Evolutionary conservation across 1,284 basidiomycete species (phyloP), one percentile per base, ranked within the genome.

Genomic region (Termitomyces sp.): DNA sequence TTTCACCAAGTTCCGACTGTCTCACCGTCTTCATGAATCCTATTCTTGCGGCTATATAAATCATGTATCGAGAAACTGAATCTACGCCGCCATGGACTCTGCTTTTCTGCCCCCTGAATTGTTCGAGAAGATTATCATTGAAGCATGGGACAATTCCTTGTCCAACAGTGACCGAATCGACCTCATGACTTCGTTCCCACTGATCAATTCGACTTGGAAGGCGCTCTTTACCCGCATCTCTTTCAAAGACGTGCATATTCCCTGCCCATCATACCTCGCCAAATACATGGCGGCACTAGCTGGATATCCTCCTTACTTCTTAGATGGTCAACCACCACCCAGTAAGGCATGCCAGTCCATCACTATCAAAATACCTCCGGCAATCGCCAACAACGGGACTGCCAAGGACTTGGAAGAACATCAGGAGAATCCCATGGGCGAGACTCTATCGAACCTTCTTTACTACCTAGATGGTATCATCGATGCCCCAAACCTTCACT

Each of bases 161-260:
- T 59, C 65, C 1, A 44, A 57, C 9, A 39, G 34, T 4, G 67
- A 70, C 44, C 67, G 68, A 19, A 62, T 62, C 40, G 54, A 53
- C 6, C 62, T 69, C 50, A 70, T 69, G 63, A 63, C 55, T 17
- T 64, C 67, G 5, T 65, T 63, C n/a, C 43, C 57, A 28, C 57
- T 64, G 19, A 65, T 72, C 38, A 64, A 52, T 42, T 58, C 54
- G 8, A 53, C 52, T 15, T 67, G 68, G 66, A 60, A 62, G 13
- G 51, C 50, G n/a, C 39, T 65, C 7, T 69, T 65, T 46, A 46
- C 61, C 34, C 56, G 46, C 15, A 54, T 67, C 17, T 62, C 64
- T 39, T 62, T 59, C 33, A 59, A 40, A 34, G 61, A 70, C 40
- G 66, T 67, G 2, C 62, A 68, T 54, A 67, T 72, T 13, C 65